Evolutionary conservation across 352 stramenopile genomes (phyloP).

Genomic region (Globisporangium nagaii): DNA sequence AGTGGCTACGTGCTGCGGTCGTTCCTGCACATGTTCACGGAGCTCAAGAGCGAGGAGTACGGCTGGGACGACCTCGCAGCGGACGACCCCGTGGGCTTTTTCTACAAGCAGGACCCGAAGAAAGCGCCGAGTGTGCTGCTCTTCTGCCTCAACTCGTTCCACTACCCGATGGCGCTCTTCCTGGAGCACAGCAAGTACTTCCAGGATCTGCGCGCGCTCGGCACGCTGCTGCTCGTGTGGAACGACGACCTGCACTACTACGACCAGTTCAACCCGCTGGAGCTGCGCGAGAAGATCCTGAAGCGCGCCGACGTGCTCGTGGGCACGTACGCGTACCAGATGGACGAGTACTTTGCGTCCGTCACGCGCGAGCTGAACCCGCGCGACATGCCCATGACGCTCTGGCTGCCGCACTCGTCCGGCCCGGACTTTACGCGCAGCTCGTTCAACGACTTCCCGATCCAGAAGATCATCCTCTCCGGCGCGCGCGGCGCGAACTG

Average conservation of each 20-base stretch:
- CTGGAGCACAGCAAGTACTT: conserved; percentile 63
- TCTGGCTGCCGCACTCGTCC: conserved; percentile 69
- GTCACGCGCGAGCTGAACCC: conserved; percentile 39
- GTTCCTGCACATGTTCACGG: conserved; percentile 60
- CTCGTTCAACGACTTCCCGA: conserved; percentile 63
- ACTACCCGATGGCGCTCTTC: conserved; percentile 57
- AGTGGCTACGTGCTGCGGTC: conserved; percentile 59
- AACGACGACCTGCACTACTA: conserved; percentile 80
- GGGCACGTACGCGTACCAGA: conserved; percentile 71
- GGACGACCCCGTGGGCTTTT: conserved; percentile 45
- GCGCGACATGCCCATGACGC: conserved; percentile 51
- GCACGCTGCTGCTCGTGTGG: conserved; percentile 68
- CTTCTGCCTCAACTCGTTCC: conserved; percentile 76
- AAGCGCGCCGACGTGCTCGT: conserved; percentile 61
- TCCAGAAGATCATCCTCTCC: conserved; percentile 68
- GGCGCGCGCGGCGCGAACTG: conserved; percentile 45
- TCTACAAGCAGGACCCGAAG: conserved; percentile 58
- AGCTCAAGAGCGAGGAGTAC: conserved; percentile 50
- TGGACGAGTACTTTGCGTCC: conserved; percentile 72
- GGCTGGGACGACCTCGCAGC: conserved; percentile 64
- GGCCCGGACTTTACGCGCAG: conserved; percentile 52
- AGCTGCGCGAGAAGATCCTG: conserved; percentile 57
- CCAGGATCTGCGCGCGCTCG: conserved; percentile 53
- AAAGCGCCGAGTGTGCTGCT: conserved; percentile 61
- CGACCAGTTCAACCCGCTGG: conserved; percentile 63